Evolutionary conservation across 495 filamentous ascomycete species (phyloP).

Genomic region (Friedmanniomyces simplex): DNA sequence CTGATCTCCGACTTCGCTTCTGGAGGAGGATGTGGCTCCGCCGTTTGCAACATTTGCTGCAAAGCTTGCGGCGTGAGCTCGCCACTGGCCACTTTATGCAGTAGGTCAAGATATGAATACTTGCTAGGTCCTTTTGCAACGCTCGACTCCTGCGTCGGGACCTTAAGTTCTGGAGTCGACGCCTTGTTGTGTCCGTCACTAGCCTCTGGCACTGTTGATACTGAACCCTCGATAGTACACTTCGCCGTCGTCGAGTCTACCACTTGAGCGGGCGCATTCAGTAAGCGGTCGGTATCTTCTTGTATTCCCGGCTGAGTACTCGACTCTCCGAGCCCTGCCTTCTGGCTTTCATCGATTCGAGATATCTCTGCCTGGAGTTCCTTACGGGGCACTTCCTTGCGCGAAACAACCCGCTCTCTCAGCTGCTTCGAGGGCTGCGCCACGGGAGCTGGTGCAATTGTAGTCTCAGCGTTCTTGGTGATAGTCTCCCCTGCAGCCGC

Average conservation of each 20-base stretch:
- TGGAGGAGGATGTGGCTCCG: neutral
- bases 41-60: neutral
- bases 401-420: neutral
- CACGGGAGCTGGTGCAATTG: neutral
- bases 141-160: neutral
- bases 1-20: neutral
- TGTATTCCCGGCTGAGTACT: neutral
- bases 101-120: slow-evolving; percentile 1
- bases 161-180: too few species aligned
- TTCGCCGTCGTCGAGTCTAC: neutral
- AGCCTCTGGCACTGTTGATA: too few species aligned
- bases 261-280: neutral
- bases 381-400: neutral
- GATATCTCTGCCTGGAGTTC: neutral
- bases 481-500: neutral
- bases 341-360: neutral
- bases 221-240: too few species aligned
- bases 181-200: too few species aligned
- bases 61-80: slow-evolving; percentile 7
- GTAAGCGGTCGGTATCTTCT: neutral
- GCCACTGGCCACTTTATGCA: slow-evolving; percentile 5
- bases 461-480: neutral
- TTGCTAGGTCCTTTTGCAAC: neutral
- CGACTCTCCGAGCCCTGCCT: neutral
- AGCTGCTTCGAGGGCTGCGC: neutral